These are phyloP conservation scores for Talaromyces adpressus DNA, from an alignment of 495 filamentous ascomycete species.

Conservation along the genomic window DNA sequence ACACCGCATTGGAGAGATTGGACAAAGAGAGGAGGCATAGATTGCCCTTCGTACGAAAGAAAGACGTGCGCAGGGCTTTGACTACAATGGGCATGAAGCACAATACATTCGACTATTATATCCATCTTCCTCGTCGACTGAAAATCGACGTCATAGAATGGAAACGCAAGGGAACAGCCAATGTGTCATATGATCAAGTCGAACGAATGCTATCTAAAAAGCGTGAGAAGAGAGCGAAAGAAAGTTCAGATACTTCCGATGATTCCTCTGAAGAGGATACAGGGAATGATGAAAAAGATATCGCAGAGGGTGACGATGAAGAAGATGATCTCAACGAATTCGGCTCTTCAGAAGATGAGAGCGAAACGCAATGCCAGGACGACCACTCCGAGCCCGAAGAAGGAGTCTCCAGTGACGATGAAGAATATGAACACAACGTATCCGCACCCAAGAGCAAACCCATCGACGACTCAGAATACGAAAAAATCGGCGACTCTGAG, in stretches of 20 bases:
- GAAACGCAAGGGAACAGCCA: constrained; percentile 16
- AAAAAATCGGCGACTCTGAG: neutral
- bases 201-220: constrained; percentile 38
- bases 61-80: constrained; percentile 61
- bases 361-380: neutral
- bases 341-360: neutral
- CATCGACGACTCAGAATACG: neutral
- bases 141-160: constrained; percentile 46
- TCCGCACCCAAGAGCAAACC: neutral
- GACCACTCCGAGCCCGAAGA: constrained; percentile 10
- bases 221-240: constrained; percentile 1
- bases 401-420: constrained; percentile 15
- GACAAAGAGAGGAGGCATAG: constrained; percentile 38
- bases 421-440: constrained; percentile 8
- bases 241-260: neutral
- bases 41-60: constrained; percentile 34
- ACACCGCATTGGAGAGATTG: constrained; percentile 43
- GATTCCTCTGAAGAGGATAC: constrained; percentile 10
- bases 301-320: constrained; percentile 12
- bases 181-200: constrained; percentile 47
- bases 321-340: constrained; percentile 13
- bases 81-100: constrained; percentile 27
- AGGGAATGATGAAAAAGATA: constrained; percentile 15
- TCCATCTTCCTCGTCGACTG: constrained; percentile 50
- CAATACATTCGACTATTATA: constrained; percentile 47